Evolutionary conservation across 148 eudicot genomes (phyloP), one percentile per base, ranked within the genome.

Genomic region (Salicornia ramosissima): DNA sequence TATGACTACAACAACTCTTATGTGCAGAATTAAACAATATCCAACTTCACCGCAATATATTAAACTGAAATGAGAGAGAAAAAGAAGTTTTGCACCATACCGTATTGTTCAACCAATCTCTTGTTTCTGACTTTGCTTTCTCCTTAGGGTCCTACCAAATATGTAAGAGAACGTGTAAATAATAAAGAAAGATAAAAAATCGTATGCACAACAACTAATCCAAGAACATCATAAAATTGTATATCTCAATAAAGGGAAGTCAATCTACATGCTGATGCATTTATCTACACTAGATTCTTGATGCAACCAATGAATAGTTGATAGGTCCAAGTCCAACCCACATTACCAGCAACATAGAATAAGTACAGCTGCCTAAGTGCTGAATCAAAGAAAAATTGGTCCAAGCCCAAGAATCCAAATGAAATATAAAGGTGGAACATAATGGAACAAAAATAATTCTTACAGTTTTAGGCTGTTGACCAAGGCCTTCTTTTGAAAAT

Each of bases 31-130:
- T 33, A 60, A 34, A 33, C 42, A 33, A 31, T 19, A 33, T 60
- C 39, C 9, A 60, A 60, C 26, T 60, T 2, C 0, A 60, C 7
- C 40, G 4, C 40, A 60, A 25, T 34, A 57, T 52, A 36, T 6
- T 40, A 56, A 28, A 30, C n/a, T 15, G 18, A 66, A 47, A 58
- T 29, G 25, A 40, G 46, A 25, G 54, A 47, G 18, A 47, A 60
- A 64, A n/a, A 62, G 12, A 60, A 53, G 59, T 21, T 40, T 42
- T 42, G 74, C 67, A 28, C 19, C 91, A 68, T 88, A 91, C 99
- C 99, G 88, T 87, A 81, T 86, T 89, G 85, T 95, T 95, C 69
- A 95, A 65, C 99, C 99, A 95, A 71, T 95, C 99, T 82, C 99
- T 85, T 61, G 99, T 95, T 80, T 95, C 99, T 57, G 99, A 86